Base-by-base conservation (phyloP, 768 basidiomycete species). In the Asterophora parasitica region DNA sequence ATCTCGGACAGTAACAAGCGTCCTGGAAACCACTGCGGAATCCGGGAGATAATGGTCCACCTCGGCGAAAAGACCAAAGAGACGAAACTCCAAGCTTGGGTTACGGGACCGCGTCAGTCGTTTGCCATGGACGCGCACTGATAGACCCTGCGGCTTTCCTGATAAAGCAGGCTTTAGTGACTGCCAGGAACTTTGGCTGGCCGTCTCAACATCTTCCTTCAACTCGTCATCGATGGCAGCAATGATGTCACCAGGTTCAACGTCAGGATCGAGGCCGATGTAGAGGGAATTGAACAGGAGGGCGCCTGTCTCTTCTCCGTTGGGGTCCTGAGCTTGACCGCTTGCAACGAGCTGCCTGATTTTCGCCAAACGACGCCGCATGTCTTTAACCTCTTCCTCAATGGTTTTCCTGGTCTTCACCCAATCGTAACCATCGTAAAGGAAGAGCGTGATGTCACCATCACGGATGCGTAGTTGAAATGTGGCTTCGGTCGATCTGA, bases 361-460 rank as follows among this genome's bases (percentile, higher is more conserved):
- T 66, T 87, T 91, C 36, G 87, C 83, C 42, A 99, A 75, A 26
- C 82, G 82, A 44, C 83, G 81, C 40, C 92, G 82, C 75, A 98
- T 91, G 35, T 87, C 85, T 60, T 86, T 90, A 38, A 92, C 79
- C 63, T 92, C 86, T 31, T 88, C 82, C 61, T 94, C 90, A 46
- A 99, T 92, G 2, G 79, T 79, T 65, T 77, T 84, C 27, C 95
- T 83, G 3, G 96, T 99, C 40, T 75, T 75, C 1, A 61, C 66
- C 94, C 96, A 99, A 61, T 99, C 96, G 58, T 93, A 99, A 1
- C 96, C 96, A 48, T 93, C 91, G 60, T 96, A 89, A 3, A 99
- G 74, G 43, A 83, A 76, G 17, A 97, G 58, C 1, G 76, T 76
- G 40, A 88, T 63, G 54, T 88, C 76, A 45, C 79, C 81, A 35